Evolutionary conservation across 139 green algal genomes (phyloP).

Genomic region (Chlamydomonas urium): DNA sequence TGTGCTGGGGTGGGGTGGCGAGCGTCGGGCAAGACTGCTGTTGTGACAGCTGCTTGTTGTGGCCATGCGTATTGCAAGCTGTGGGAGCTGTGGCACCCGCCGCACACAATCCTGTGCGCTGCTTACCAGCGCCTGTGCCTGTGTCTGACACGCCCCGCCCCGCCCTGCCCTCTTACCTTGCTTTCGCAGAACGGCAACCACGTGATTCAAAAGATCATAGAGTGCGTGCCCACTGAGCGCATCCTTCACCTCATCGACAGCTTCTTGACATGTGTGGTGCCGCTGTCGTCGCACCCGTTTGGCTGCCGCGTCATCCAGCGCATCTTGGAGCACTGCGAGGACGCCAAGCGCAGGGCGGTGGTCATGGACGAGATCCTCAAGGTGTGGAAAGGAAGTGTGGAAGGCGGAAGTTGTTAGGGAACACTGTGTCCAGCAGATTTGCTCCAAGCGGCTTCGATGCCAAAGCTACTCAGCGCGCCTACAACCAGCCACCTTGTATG

Average conservation of each 20-base stretch:
- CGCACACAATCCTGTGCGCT: not conserved
- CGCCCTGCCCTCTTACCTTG: not conserved
- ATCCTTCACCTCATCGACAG: constrained; percentile 60
- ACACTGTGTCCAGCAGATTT: no score
- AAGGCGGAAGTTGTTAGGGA: no score
- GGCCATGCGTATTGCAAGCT: no score
- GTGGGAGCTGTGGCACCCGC: no score
- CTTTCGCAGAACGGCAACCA: constrained; percentile 91
- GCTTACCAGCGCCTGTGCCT: not conserved
- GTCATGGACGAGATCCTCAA: constrained; percentile 37
- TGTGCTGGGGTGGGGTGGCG: no score
- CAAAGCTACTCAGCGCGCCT: no score
- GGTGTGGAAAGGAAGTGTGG: no score
- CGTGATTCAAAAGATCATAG: constrained; percentile 91
- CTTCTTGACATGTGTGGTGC: constrained; percentile 68
- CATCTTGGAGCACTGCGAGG: constrained; percentile 83
- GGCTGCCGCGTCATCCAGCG: constrained; percentile 93
- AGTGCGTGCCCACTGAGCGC: constrained; percentile 68
- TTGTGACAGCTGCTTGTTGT: no score
- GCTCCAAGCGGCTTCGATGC: no score
- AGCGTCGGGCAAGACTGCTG: no score
- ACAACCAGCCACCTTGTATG: no score
- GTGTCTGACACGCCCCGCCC: not conserved
- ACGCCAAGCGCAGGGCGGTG: constrained; percentile 14
- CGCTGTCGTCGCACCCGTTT: constrained; percentile 80